phyloP scores from a whole-genome alignment of 805 yeast genomes.

The Wickerhamiella sorbophila region DNA sequence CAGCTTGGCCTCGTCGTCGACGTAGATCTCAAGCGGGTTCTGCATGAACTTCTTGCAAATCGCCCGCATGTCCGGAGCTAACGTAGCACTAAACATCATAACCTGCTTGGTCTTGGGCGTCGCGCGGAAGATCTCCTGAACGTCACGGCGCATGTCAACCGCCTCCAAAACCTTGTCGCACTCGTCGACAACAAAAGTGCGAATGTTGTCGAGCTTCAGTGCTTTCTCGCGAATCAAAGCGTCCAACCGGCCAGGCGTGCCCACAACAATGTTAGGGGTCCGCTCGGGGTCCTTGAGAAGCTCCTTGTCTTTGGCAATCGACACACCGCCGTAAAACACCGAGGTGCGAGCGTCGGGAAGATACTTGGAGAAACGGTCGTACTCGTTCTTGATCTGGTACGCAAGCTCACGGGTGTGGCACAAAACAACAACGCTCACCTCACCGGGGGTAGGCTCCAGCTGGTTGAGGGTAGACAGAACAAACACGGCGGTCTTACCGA shows the following conservation, averaged over 20 bases:
- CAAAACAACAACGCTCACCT: constrained; percentile 81
- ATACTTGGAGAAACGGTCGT: constrained; percentile 92
- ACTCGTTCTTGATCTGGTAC: constrained; percentile 94
- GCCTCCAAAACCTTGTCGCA: constrained; percentile 95
- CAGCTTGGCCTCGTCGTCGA: constrained; percentile 93
- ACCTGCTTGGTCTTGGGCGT: constrained; percentile 98
- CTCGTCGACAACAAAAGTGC: constrained; percentile 92
- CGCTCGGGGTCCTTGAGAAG: constrained; percentile 81
- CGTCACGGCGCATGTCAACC: constrained; percentile 92
- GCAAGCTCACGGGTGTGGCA: constrained; percentile 99
- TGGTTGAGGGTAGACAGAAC: constrained; percentile 93
- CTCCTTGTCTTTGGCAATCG: constrained; percentile 73
- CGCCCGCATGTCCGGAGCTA: constrained; percentile 87
- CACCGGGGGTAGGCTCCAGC: constrained; percentile 95
- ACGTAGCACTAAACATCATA: constrained; percentile 97
- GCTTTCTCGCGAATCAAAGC: constrained; percentile 87
- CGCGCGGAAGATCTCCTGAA: constrained; percentile 92
- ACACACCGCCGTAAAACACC: constrained; percentile 93
- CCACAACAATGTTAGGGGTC: constrained; percentile 92
- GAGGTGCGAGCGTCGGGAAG: constrained; percentile 96
- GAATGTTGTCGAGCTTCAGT: constrained; percentile 73
- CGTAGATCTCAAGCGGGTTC: constrained; percentile 92
- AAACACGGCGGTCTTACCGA: constrained; percentile 97
- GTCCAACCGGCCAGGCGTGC: constrained; percentile 95
- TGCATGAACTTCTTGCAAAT: constrained; percentile 97